Percentiles rank a stretch among this genome's conserved stretches.
These are phyloP conservation scores for Fusarium neocosmosporiellum DNA, from an alignment of 2,329 filamentous ascomycete species.

Conservation along the genomic window DNA sequence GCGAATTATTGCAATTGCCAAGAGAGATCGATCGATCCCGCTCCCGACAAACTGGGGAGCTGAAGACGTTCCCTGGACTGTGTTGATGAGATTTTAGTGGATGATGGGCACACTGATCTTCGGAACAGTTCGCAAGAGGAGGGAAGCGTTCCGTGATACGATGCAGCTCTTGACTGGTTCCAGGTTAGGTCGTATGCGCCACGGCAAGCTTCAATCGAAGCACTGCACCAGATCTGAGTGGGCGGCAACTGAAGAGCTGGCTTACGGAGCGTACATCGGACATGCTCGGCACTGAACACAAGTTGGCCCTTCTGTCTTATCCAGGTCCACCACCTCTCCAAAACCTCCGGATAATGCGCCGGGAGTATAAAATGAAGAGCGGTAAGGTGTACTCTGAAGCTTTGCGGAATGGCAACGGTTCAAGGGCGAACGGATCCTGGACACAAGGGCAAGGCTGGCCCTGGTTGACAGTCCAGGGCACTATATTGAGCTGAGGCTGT, in stretches of 20 bases:
- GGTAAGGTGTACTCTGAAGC: not conserved
- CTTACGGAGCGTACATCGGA: not conserved
- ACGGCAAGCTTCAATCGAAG: not conserved
- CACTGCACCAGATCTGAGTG: not conserved
- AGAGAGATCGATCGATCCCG: not conserved
- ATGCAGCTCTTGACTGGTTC: not conserved
- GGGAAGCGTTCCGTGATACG: not conserved
- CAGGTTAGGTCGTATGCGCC: not conserved
- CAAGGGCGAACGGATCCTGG: not conserved
- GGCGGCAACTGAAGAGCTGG: not conserved
- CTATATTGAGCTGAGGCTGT: conserved; percentile 4
- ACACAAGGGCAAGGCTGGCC: conserved; percentile 13
- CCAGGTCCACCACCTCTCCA: not conserved
- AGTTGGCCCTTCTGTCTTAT: not conserved
- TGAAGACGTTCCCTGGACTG: not conserved
- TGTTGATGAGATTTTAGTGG: not conserved
- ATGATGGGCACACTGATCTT: not conserved
- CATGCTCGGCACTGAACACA: not conserved
- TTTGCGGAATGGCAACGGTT: not conserved
- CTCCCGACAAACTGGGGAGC: not conserved
- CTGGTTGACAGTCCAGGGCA: conserved; percentile 1
- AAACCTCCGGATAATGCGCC: not conserved
- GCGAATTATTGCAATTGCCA: not conserved
- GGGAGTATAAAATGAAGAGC: not conserved
- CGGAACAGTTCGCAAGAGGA: not conserved